Evolutionary conservation across 2,329 filamentous ascomycete species (phyloP).

Genomic region (Clonostachys byssicola): DNA sequence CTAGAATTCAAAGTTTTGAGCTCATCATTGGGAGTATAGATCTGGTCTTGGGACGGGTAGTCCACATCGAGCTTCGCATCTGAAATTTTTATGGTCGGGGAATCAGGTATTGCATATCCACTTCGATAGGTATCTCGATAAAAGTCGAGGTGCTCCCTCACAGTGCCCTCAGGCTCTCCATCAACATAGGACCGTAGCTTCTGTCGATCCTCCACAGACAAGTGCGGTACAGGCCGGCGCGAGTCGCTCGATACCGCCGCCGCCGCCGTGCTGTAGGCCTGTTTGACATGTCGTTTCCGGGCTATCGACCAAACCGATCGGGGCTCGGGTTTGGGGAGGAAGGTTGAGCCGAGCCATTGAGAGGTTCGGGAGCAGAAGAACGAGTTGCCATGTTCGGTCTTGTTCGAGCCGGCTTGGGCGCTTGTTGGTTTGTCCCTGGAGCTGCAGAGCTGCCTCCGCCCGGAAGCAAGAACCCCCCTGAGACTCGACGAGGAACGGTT

Average conservation of each 20-base stretch:
- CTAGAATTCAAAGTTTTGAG: slow-evolving; percentile 26
- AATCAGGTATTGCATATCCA: slow-evolving; percentile 46
- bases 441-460: slow-evolving; percentile 1
- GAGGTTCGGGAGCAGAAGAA: slow-evolving; percentile 24
- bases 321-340: slow-evolving; percentile 18
- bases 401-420: too few relatives aligned
- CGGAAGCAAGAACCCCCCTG: slow-evolving; percentile 11
- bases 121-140: slow-evolving; percentile 49
- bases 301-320: slow-evolving; percentile 6
- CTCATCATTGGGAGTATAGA: slow-evolving; percentile 24
- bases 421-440: slow-evolving; percentile 2
- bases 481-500: slow-evolving; percentile 31
- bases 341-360: slow-evolving; percentile 35
- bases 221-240: slow-evolving; percentile 1
- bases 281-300: slow-evolving; percentile 11
- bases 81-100: slow-evolving; percentile 43
- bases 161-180: slow-evolving; percentile 38
- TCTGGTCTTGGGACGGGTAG: slow-evolving; percentile 37
- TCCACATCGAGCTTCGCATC: slow-evolving; percentile 42
- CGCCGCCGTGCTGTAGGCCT: slow-evolving; percentile 17
- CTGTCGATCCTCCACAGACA: slow-evolving; percentile 18
- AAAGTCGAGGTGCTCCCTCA: slow-evolving; percentile 49
- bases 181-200: slow-evolving; percentile 51
- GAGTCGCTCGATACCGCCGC: slow-evolving; percentile 7
- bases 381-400: not conserved